Evolutionary conservation across 495 filamentous ascomycete genomes (phyloP).

Genomic region (Rhizodiscina lignyota): DNA sequence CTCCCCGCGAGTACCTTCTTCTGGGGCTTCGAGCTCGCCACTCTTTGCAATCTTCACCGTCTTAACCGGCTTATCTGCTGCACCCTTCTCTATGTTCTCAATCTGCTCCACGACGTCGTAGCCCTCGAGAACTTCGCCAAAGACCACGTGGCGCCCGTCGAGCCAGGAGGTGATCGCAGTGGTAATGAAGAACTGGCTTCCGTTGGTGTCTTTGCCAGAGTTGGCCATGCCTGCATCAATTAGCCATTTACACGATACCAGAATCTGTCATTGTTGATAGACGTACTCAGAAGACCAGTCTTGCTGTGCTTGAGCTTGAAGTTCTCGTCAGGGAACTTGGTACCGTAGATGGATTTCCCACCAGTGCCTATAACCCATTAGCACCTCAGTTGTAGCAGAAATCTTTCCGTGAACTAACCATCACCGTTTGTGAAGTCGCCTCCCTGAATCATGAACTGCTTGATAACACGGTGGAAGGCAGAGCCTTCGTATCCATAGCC

Average conservation of each 20-base stretch:
- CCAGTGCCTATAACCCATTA: constrained; percentile 49
- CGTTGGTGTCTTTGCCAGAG: constrained; percentile 93
- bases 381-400: constrained; percentile 1
- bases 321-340: constrained; percentile 95
- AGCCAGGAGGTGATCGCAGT: constrained; percentile 57
- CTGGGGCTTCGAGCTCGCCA: constrained; percentile 72
- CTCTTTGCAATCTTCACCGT: constrained; percentile 83
- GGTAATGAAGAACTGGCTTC: constrained; percentile 90
- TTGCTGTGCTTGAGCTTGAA: constrained; percentile 91
- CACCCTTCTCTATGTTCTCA: constrained; percentile 55
- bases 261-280: not conserved
- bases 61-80: constrained; percentile 57
- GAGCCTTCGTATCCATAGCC: constrained; percentile 93
- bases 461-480: constrained; percentile 96
- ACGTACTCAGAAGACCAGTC: constrained; percentile 44
- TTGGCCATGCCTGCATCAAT: constrained; percentile 68
- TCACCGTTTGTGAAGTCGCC: constrained; percentile 97
- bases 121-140: constrained; percentile 48
- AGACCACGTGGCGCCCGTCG: constrained; percentile 68
- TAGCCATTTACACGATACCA: not conserved
- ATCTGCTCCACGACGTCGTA: constrained; percentile 79
- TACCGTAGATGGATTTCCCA: constrained; percentile 94
- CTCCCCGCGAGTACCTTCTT: constrained; percentile 90
- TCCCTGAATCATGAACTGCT: constrained; percentile 98
- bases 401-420: constrained; percentile 27